Base-by-base conservation (phyloP, 768 basidiomycete genomes). In the Tylopilus sp. region DNA sequence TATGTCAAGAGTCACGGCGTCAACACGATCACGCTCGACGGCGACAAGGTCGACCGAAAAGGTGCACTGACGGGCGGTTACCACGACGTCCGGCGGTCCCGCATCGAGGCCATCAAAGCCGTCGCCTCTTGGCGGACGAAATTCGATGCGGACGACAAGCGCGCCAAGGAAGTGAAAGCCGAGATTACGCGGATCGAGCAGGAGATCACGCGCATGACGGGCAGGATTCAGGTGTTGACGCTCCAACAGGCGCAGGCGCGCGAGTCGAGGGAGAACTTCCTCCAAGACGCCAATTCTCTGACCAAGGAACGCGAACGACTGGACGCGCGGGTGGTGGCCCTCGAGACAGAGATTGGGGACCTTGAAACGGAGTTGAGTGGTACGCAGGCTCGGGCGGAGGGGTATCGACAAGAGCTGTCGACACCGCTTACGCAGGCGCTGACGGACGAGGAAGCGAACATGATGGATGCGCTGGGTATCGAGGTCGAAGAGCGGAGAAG, bases 21-120 rank as follows among this genome's bases (percentile, higher is more conserved):
- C 66, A 98, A 96, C 72, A 94, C 93, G 21, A 98, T 98, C 70
- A 99, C 97, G 2, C 81, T 97, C 34, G 95, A 96, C 60, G 97
- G 97, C 45, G 97, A 99, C 76, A 93, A 92, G 65, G 94, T 96
- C 48, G 97, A 99, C 68, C 82, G 94, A 47, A 98, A 96, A 67
- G 97, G 97, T 56, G 86, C 95, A 2, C 72, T 99, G 44, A 98
- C 95, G 0, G 97, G 97, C 51, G 97, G 97, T 1, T 99, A 90
- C 71, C 90, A 98, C 68, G 97, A 98, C 68, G 78, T 93, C 24
- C 84, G 91, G 12, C 79, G 91, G 42, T 95, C 92, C 10, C 83
- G 97, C 14, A 85, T 98, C 49, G 95, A 98, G 61, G 89, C 83
- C 0, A 87, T 96, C 68, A 86, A 85, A 62, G 78, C 74, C 45